A percentile compares a stretch with the other conserved stretches of the same genome.
These are phyloP conservation scores for Geosmithia flava DNA, from an alignment of 2,329 filamentous ascomycete species.

Conservation along the genomic window DNA sequence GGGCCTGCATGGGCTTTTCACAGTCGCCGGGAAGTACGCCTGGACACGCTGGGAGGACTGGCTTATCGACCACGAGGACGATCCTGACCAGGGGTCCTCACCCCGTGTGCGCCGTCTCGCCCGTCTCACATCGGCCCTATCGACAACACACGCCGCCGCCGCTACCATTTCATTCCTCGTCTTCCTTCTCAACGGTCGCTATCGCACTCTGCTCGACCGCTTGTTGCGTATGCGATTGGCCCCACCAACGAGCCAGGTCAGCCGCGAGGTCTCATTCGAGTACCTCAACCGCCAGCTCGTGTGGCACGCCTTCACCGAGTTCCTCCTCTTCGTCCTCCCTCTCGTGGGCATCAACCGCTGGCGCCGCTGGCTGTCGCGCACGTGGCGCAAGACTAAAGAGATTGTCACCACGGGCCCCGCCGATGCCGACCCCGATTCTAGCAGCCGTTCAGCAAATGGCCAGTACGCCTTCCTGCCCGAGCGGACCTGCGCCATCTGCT, in stretches of 20 bases:
- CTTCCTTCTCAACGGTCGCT: conserved; percentile 82
- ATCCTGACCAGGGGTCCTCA: conserved; percentile 55
- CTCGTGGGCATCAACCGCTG: conserved; percentile 91
- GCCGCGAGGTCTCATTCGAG: conserved; percentile 89
- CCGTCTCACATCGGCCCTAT: conserved; percentile 54
- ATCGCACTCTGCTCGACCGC: conserved; percentile 82
- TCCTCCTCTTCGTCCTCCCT: conserved; percentile 91
- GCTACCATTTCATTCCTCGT: conserved; percentile 79
- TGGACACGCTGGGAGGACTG: conserved; percentile 91
- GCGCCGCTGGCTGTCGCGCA: conserved; percentile 76
- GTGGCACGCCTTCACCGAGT: conserved; percentile 99
- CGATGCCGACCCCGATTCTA: conserved; percentile 24
- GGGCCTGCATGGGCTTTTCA: conserved; percentile 68
- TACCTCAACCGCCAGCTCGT: conserved; percentile 95
- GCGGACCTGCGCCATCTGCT: conserved; percentile 92
- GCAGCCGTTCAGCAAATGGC: conserved; percentile 36
- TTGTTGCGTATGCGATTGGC: conserved; percentile 74
- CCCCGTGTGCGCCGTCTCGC: conserved; percentile 45
- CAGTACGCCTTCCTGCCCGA: conserved; percentile 82
- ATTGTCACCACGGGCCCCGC: conserved; percentile 29
- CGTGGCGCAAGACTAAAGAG: conserved; percentile 71
- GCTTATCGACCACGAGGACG: conserved; percentile 58
- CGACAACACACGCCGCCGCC: conserved; percentile 67
- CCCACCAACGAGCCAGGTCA: conserved; percentile 73
- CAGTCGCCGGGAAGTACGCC: conserved; percentile 75